phyloP scores from a whole-genome alignment of 192 early-diverging fungal species.

The Coemansia sp. region DNA sequence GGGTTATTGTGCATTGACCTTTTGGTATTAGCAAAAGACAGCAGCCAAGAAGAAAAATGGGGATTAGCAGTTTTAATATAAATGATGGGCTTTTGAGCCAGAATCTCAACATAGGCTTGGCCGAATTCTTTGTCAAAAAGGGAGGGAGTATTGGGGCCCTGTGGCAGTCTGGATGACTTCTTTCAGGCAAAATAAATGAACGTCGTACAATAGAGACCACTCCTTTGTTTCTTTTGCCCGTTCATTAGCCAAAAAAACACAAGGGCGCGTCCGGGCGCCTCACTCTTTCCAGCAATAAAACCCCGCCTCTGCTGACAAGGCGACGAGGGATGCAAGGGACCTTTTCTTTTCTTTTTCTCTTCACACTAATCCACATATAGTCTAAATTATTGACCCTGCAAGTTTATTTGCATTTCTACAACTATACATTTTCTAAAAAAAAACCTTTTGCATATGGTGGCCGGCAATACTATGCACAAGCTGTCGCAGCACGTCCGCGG shows the following conservation, averaged over 20 bases:
- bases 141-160: background rate
- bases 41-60: background rate
- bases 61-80: background rate
- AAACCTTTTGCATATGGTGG: constrained; percentile 10
- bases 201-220: background rate
- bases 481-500: constrained; percentile 40
- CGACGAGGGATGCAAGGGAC: background rate
- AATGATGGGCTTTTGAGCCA: background rate
- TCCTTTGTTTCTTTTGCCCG: background rate
- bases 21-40: background rate
- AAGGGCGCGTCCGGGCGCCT: background rate
- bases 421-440: background rate
- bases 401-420: background rate
- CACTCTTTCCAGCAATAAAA: background rate
- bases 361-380: background rate
- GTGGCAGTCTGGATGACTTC: background rate
- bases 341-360: background rate
- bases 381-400: background rate
- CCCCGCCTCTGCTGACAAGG: background rate
- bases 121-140: background rate
- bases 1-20: background rate
- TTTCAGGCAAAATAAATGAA: background rate
- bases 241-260: background rate
- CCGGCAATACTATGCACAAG: constrained; percentile 36
- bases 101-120: background rate